Base-by-base conservation (phyloP, 192 early-diverging fungal genomes). In the Coemansia sp. region DNA sequence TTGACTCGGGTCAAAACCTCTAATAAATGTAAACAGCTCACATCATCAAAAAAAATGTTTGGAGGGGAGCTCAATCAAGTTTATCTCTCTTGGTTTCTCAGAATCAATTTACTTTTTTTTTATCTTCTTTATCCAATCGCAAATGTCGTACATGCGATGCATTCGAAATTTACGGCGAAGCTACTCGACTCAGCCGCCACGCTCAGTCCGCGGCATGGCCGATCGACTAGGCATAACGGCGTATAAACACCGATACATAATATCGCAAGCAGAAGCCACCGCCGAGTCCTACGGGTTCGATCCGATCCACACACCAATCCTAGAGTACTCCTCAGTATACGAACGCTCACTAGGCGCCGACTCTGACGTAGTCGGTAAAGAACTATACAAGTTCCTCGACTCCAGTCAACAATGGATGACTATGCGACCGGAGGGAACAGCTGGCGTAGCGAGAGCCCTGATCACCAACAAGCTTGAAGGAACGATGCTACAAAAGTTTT, bases 371-470 rank as follows among this genome's bases (percentile, higher is more conserved):
- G 84, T 91, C 4, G 86, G 88, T 17, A 91, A 91, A 48, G 90
- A 91, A 67, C 68, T 91, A 27, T 91, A 89, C 75, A 87, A 75
- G 37, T 90, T 91, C 58, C 74, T 77, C 9, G 88, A 89, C 72
- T 85, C 87, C 51, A 84, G 87, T 53, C 73, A 78, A 17, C 61
- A 84, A 8, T 73, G 80, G 63, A 76, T 91, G 75, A 87, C 87
- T 0, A 82, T 91, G 86, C 86, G 89, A 5, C 90, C 90, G 0
- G 90, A 91, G 51, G 90, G 89, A 15, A 91, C 90, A 2, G 90
- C 90, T 5, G 69, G 68, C 6, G 73, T 78, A 1, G 69, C 74
- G 10, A 65, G 79, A 5, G 79, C 84, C 0, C 50, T 81, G 25
- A 62, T 80, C 3, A 72, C 85, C 27, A 87, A 89, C 41, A 72